Percentiles rank a stretch among this genome's conserved stretches.
Conservation (phyloP, 805 yeast genomes). For the Candida broadrunensis region DNA sequence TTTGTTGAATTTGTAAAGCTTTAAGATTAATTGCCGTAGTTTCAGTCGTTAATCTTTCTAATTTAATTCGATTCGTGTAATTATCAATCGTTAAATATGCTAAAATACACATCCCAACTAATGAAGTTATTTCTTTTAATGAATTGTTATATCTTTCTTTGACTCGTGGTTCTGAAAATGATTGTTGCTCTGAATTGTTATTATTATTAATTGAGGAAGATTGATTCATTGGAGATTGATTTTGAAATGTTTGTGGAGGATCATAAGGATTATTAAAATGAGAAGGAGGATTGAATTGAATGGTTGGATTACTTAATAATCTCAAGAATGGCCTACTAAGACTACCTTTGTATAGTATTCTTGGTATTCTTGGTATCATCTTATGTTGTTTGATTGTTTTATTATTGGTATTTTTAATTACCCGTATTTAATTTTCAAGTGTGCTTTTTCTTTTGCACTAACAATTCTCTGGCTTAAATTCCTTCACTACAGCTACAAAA, state of each 20-base stretch:
- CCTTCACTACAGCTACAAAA: too few species aligned
- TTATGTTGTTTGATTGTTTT: too few species aligned
- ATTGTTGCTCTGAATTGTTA: slow-evolving; percentile 1
- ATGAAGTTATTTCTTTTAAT: slow-evolving; percentile 37
- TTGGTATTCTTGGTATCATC: neutral
- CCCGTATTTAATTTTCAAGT: too few species aligned
- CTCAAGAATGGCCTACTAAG: neutral
- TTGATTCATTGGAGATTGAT: too few species aligned
- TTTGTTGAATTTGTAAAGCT: slow-evolving; percentile 41
- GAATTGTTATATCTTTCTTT: slow-evolving; percentile 5
- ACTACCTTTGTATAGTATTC: neutral
- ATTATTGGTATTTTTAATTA: too few species aligned
- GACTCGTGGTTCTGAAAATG: neutral
- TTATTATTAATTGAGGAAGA: neutral
- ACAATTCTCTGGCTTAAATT: too few species aligned
- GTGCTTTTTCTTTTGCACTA: too few species aligned
- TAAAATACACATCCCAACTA: slow-evolving; percentile 42
- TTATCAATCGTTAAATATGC: slow-evolving; percentile 52
- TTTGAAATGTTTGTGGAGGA: slow-evolving; percentile 15
- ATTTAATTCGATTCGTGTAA: slow-evolving; percentile 37
- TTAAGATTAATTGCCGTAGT: slow-evolving; percentile 35
- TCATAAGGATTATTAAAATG: slow-evolving; percentile 18
- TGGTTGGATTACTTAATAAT: neutral
- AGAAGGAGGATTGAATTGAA: slow-evolving; percentile 15
- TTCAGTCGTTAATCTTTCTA: slow-evolving; percentile 34